Conservation (phyloP, 768 basidiomycete species). For the Galerina marginata region DNA sequence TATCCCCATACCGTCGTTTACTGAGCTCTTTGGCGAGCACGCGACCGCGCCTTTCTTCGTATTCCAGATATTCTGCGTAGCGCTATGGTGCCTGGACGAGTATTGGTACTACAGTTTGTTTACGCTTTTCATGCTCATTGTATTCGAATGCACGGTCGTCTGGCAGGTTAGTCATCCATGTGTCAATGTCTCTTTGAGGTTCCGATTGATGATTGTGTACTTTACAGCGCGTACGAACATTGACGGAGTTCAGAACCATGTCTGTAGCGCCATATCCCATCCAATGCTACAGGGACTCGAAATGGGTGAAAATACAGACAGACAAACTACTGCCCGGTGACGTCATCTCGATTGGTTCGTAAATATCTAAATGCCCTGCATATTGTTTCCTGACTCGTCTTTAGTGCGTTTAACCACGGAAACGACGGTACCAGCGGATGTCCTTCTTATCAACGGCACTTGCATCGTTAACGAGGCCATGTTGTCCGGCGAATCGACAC, state of each 20-base stretch:
- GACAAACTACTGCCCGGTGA: slow-evolving; percentile 93
- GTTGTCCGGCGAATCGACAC: slow-evolving; percentile 98
- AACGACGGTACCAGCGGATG: slow-evolving; percentile 90
- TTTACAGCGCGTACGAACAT: slow-evolving; percentile 82
- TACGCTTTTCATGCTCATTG: slow-evolving; percentile 96
- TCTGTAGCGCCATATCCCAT: slow-evolving; percentile 90
- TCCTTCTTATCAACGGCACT: slow-evolving; percentile 90
- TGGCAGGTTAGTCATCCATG: slow-evolving; percentile 73
- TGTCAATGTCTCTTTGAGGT: background rate
- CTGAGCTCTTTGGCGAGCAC: slow-evolving; percentile 91
- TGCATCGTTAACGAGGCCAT: slow-evolving; percentile 99
- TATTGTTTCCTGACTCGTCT: slow-evolving; percentile 9
- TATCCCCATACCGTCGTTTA: slow-evolving; percentile 95
- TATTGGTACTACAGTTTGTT: slow-evolving; percentile 99
- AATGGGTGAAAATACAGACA: slow-evolving; percentile 83
- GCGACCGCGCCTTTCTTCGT: slow-evolving; percentile 99
- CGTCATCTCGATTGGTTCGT: slow-evolving; percentile 74
- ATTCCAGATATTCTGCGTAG: slow-evolving; percentile 98
- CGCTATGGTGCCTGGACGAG: slow-evolving; percentile 96
- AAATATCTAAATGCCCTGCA: background rate
- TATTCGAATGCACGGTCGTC: slow-evolving; percentile 98
- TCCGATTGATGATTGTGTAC: background rate
- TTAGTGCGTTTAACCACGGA: slow-evolving; percentile 75
- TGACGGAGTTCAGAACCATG: slow-evolving; percentile 98
- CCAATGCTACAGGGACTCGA: slow-evolving; percentile 75